Percentiles rank a stretch among this genome's conserved stretches.
These are phyloP conservation scores for Hortiboletus campestris DNA, from an alignment of 768 basidiomycete species.

Conservation along the genomic window DNA sequence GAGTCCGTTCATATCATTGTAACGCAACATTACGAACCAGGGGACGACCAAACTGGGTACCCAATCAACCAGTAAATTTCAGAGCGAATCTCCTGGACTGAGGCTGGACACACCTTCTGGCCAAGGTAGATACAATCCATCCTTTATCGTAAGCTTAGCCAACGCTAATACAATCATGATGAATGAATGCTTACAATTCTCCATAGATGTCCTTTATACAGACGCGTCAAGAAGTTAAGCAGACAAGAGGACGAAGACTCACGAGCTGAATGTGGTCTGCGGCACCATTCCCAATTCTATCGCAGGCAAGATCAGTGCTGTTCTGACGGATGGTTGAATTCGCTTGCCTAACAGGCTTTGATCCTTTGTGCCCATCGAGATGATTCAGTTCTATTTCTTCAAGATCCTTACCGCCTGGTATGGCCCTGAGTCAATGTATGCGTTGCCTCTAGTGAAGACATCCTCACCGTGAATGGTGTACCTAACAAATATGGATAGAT, in stretches of 20 bases:
- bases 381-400: conserved; percentile 83
- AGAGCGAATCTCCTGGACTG: neutral
- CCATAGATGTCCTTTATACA: conserved; percentile 86
- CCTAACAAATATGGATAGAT: conserved; percentile 17
- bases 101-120: conserved; percentile 78
- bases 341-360: conserved; percentile 68
- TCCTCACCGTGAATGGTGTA: conserved; percentile 85
- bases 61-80: conserved; percentile 1
- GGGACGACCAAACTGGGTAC: conserved; percentile 65
- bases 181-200: conserved; percentile 56
- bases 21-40: conserved; percentile 45
- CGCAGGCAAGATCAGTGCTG: neutral
- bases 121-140: conserved; percentile 97
- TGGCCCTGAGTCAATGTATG: neutral
- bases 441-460: neutral
- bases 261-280: conserved; percentile 91
- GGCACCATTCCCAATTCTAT: conserved; percentile 90
- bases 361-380: conserved; percentile 85
- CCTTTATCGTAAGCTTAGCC: conserved; percentile 33
- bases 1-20: neutral
- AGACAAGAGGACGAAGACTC: conserved; percentile 13
- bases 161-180: neutral
- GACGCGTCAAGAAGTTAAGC: neutral
- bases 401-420: conserved; percentile 67
- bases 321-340: neutral